Evolutionary conservation across 2,329 filamentous ascomycete genomes (phyloP).

Genomic region (Annulohypoxylon truncatum): DNA sequence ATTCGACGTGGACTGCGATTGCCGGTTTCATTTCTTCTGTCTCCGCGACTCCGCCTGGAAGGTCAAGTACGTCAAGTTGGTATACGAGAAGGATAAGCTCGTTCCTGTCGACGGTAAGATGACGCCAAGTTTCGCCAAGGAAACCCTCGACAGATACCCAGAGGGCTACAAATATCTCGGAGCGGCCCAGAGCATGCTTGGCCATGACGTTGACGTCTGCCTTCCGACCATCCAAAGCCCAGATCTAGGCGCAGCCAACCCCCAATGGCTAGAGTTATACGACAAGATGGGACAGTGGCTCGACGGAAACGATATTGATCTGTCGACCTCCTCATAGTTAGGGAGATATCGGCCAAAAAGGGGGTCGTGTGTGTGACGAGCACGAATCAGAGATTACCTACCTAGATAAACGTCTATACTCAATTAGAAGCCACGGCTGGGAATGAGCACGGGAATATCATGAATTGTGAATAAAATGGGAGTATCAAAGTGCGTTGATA

Average conservation of each 20-base stretch:
- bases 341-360: constrained; percentile 14
- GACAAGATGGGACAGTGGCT: constrained; percentile 52
- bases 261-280: constrained; percentile 56
- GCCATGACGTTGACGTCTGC: constrained; percentile 56
- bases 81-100: constrained; percentile 64
- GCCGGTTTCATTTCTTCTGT: constrained; percentile 62
- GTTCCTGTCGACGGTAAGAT: constrained; percentile 57
- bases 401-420: neutral
- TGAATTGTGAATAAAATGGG: neutral
- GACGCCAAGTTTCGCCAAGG: constrained; percentile 53
- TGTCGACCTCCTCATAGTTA: constrained; percentile 32
- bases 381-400: neutral
- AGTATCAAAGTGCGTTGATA: neutral
- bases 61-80: constrained; percentile 59
- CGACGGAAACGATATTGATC: constrained; percentile 45
- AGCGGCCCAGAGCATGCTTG: constrained; percentile 58
- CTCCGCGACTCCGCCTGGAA: constrained; percentile 53
- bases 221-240: constrained; percentile 55
- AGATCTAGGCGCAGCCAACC: constrained; percentile 40
- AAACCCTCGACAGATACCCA: constrained; percentile 55
- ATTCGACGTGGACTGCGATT: constrained; percentile 64
- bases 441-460: neutral
- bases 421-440: neutral
- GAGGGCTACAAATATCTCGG: constrained; percentile 61
- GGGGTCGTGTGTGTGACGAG: constrained; percentile 17